Evolutionary conservation across 2,329 filamentous ascomycete species (phyloP).

Genomic region (Aspergillus pseudotamarii): DNA sequence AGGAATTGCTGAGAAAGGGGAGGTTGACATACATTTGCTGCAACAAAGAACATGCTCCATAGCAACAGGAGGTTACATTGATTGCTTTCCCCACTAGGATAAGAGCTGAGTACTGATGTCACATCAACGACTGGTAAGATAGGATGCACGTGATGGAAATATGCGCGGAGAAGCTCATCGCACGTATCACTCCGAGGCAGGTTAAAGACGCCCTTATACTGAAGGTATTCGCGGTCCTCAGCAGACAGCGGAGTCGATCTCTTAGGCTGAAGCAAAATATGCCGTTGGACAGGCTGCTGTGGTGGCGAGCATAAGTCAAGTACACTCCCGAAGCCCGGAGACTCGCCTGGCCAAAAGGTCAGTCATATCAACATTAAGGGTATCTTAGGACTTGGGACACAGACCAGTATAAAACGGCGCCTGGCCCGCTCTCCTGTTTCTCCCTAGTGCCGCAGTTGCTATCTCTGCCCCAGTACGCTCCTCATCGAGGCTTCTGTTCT

Average conservation of each 20-base stretch:
- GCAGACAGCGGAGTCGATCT: slow-evolving; percentile 15
- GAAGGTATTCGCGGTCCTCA: slow-evolving; percentile 28
- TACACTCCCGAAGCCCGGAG: not conserved
- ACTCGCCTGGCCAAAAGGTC: not conserved
- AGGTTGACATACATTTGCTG: slow-evolving; percentile 28
- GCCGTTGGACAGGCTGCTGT: slow-evolving; percentile 16
- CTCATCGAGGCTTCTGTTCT: slow-evolving; percentile 17
- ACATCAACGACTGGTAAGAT: slow-evolving; percentile 41
- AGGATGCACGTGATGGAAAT: slow-evolving; percentile 44
- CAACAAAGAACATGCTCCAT: slow-evolving; percentile 46
- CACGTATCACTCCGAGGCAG: slow-evolving; percentile 34
- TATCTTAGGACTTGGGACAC: not conserved
- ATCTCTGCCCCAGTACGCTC: slow-evolving; percentile 27
- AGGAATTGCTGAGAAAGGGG: not conserved
- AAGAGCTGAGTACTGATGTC: slow-evolving; percentile 30
- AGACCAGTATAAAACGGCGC: slow-evolving; percentile 19
- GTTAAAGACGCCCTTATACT: slow-evolving; percentile 38
- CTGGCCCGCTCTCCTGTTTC: slow-evolving; percentile 17
- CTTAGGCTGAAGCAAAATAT: slow-evolving; percentile 23
- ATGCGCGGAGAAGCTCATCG: slow-evolving; percentile 36
- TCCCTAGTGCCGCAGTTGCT: slow-evolving; percentile 21
- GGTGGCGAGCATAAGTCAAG: slow-evolving; percentile 1
- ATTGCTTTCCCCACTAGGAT: slow-evolving; percentile 29
- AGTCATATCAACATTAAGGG: not conserved
- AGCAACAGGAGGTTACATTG: slow-evolving; percentile 41